These are phyloP conservation scores for Podaxis pistillaris DNA, from an alignment of 768 basidiomycete species.

Conservation along the genomic window DNA sequence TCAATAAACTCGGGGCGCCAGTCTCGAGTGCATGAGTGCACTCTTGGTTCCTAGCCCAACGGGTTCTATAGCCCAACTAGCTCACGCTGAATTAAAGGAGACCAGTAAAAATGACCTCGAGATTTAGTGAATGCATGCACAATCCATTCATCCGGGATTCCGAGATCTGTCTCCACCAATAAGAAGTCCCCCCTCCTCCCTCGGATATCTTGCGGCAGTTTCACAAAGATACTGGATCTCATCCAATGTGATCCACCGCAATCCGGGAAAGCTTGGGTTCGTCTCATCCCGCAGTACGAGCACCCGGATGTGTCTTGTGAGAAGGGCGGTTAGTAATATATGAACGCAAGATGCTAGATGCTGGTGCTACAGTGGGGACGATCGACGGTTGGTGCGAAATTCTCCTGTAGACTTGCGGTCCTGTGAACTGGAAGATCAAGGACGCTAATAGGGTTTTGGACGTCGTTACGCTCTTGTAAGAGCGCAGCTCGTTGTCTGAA, in stretches of 20 bases:
- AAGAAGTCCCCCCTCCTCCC: background rate
- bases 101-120: background rate
- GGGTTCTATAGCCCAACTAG: background rate
- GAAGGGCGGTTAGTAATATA: too few species aligned
- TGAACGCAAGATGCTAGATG: background rate
- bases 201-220: background rate
- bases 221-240: too few species aligned
- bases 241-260: background rate
- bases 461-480: background rate
- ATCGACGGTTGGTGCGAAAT: background rate
- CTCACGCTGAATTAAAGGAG: background rate
- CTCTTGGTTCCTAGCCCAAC: too few species aligned
- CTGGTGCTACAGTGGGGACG: background rate
- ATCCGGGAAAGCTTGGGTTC: background rate
- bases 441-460: background rate
- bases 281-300: background rate
- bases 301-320: background rate
- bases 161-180: background rate
- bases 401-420: background rate
- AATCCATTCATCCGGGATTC: background rate
- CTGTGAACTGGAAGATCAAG: background rate
- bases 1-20: too few species aligned
- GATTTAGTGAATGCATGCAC: too few species aligned
- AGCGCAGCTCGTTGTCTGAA: background rate
- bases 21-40: too few species aligned